These are phyloP conservation scores for Tylopilus subfusipes DNA, from an alignment of 768 basidiomycete genomes.

Conservation along the genomic window DNA sequence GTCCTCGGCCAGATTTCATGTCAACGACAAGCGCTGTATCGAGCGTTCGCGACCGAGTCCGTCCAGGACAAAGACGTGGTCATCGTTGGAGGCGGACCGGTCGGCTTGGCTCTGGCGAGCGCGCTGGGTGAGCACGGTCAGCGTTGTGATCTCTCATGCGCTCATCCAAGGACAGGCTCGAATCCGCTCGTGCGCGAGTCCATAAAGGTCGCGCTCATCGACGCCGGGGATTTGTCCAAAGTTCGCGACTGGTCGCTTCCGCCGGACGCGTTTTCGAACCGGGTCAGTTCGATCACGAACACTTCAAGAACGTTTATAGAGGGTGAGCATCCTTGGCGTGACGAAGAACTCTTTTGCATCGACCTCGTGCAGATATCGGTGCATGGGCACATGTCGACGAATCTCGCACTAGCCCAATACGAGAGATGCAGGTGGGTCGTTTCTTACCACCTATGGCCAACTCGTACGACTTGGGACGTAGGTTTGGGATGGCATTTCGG, in stretches of 20 bases:
- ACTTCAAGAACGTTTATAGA: slow-evolving; percentile 63
- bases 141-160: background rate
- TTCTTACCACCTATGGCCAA: background rate
- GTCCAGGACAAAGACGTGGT: slow-evolving; percentile 75
- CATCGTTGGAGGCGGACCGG: slow-evolving; percentile 93
- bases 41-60: slow-evolving; percentile 18
- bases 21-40: slow-evolving; percentile 2
- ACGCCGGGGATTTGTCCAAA: slow-evolving; percentile 72
- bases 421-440: slow-evolving; percentile 75
- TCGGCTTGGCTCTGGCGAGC: slow-evolving; percentile 83
- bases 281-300: slow-evolving; percentile 84
- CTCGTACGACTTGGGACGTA: slow-evolving; percentile 21
- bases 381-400: slow-evolving; percentile 79
- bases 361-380: slow-evolving; percentile 57
- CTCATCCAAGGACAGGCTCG: slow-evolving; percentile 42
- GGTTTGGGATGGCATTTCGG: slow-evolving; percentile 93
- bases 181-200: slow-evolving; percentile 48
- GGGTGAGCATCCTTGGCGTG: slow-evolving; percentile 38
- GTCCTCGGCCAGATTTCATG: slow-evolving; percentile 1
- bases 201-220: slow-evolving; percentile 68
- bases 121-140: slow-evolving; percentile 62
- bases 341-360: background rate
- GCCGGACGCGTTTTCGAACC: slow-evolving; percentile 64
- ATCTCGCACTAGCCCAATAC: slow-evolving; percentile 63
- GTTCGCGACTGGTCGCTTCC: slow-evolving; percentile 63